Conservation (phyloP, 2,329 filamentous ascomycete genomes). For the Fusarium domesticum region DNA sequence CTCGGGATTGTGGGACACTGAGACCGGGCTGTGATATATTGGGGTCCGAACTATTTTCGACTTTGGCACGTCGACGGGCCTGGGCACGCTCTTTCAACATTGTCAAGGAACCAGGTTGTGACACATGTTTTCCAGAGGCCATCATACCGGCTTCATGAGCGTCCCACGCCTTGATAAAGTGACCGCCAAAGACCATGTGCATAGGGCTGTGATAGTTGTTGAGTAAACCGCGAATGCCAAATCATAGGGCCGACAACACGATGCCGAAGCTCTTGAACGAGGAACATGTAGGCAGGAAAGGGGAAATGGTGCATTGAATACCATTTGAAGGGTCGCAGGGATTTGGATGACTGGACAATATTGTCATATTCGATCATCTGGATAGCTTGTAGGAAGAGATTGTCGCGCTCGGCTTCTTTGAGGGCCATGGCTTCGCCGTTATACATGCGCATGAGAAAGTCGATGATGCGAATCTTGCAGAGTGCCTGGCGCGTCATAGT, state of each 20-base stretch:
- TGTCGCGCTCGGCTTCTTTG: constrained; percentile 48
- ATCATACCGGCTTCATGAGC: constrained; percentile 49
- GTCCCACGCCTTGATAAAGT: constrained; percentile 63
- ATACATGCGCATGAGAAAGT: constrained; percentile 50
- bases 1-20: constrained; percentile 22
- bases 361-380: constrained; percentile 60
- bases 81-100: constrained; percentile 46
- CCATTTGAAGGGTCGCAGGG: constrained; percentile 54
- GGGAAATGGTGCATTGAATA: constrained; percentile 59
- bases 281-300: constrained; percentile 59
- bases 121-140: constrained; percentile 42
- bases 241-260: constrained; percentile 53
- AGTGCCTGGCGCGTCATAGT: constrained; percentile 55
- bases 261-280: constrained; percentile 53
- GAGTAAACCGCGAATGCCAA: constrained; percentile 47
- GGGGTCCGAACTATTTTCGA: constrained; percentile 28
- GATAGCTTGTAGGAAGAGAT: constrained; percentile 52
- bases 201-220: constrained; percentile 53
- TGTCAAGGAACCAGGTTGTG: constrained; percentile 47
- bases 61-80: constrained; percentile 31
- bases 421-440: constrained; percentile 39
- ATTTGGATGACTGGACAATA: constrained; percentile 49
- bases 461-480: constrained; percentile 55
- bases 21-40: constrained; percentile 24
- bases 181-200: constrained; percentile 54